Conservation (phyloP, 768 basidiomycete genomes). For the Sarcodon aspratus region DNA sequence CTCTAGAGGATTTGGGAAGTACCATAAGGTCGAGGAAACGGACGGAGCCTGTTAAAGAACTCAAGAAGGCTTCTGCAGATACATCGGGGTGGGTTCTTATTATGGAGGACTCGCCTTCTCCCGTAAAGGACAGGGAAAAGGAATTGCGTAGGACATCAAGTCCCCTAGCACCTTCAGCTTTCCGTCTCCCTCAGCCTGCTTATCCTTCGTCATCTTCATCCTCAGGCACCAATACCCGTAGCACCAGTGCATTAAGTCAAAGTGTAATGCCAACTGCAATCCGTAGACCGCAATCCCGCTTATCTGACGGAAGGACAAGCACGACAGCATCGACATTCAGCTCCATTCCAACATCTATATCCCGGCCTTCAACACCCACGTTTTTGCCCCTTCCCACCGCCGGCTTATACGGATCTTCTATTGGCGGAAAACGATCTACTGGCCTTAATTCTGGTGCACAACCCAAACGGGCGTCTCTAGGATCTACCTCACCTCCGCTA, state of each 20-base stretch:
- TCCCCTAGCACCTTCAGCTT: slow-evolving; percentile 43
- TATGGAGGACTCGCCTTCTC: slow-evolving; percentile 79
- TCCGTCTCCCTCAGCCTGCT: slow-evolving; percentile 34
- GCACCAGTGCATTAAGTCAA: slow-evolving; percentile 25
- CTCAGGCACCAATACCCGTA: slow-evolving; percentile 23
- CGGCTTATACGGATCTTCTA: slow-evolving; percentile 31
- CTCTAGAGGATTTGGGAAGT: slow-evolving; percentile 5
- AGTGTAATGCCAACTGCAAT: slow-evolving; percentile 34
- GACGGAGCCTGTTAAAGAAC: slow-evolving; percentile 12
- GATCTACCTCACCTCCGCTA: slow-evolving; percentile 25
- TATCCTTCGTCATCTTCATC: slow-evolving; percentile 30
- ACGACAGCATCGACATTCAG: slow-evolving; percentile 45
- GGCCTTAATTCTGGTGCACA: slow-evolving; percentile 32
- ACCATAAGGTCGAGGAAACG: slow-evolving; percentile 21
- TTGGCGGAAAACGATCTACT: slow-evolving; percentile 49
- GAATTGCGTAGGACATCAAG: slow-evolving; percentile 53
- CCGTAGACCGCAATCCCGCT: slow-evolving; percentile 61
- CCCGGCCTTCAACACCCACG: slow-evolving; percentile 68
- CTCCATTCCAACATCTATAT: slow-evolving; percentile 54
- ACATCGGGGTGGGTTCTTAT: slow-evolving; percentile 81
- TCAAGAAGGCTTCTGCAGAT: slow-evolving; percentile 33
- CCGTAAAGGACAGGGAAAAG: slow-evolving; percentile 42
- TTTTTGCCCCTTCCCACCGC: slow-evolving; percentile 61
- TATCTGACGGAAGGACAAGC: slow-evolving; percentile 39
- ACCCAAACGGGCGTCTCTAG: slow-evolving; percentile 54